A percentile compares a stretch with the other conserved stretches of the same genome.
Conservation (phyloP, 2,329 filamentous ascomycete species). For the Bipolaris bicolor region DNA sequence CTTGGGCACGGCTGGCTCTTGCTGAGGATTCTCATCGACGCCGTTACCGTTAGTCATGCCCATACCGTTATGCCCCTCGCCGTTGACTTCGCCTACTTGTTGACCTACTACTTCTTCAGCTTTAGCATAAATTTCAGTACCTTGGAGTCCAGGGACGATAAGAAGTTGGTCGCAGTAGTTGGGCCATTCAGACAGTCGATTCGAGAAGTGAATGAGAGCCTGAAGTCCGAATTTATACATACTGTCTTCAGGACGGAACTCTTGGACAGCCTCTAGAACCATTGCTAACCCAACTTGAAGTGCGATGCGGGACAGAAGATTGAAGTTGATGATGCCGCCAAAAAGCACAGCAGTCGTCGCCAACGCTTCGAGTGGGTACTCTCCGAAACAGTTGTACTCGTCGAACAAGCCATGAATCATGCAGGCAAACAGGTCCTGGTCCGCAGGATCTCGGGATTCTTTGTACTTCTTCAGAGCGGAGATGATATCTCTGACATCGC, state of each 20-base stretch:
- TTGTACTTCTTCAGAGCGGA: slow-evolving; percentile 86
- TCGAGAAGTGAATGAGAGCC: slow-evolving; percentile 85
- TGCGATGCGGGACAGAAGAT: slow-evolving; percentile 86
- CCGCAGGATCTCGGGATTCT: slow-evolving; percentile 77
- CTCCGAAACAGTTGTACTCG: slow-evolving; percentile 92
- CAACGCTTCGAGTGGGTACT: slow-evolving; percentile 94
- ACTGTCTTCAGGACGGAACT: slow-evolving; percentile 78
- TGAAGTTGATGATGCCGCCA: slow-evolving; percentile 93
- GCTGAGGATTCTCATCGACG: slow-evolving; percentile 64
- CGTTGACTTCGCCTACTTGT: slow-evolving; percentile 65
- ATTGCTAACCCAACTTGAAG: slow-evolving; percentile 94
- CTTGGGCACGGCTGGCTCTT: slow-evolving; percentile 69
- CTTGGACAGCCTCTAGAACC: slow-evolving; percentile 94
- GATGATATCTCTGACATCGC: slow-evolving; percentile 84
- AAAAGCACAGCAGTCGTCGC: slow-evolving; percentile 96
- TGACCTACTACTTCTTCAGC: slow-evolving; percentile 80
- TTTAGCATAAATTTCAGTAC: slow-evolving; percentile 82
- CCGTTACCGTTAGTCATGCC: slow-evolving; percentile 70
- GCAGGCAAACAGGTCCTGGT: slow-evolving; percentile 95
- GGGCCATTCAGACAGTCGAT: slow-evolving; percentile 90
- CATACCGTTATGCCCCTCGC: slow-evolving; percentile 53
- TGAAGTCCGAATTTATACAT: slow-evolving; percentile 99
- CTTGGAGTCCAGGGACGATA: slow-evolving; percentile 79
- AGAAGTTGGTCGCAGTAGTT: slow-evolving; percentile 87
- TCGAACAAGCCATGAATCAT: slow-evolving; percentile 99